Evolutionary conservation across 2,329 filamentous ascomycete genomes (phyloP).

Genomic region (Bertia moriformis): DNA sequence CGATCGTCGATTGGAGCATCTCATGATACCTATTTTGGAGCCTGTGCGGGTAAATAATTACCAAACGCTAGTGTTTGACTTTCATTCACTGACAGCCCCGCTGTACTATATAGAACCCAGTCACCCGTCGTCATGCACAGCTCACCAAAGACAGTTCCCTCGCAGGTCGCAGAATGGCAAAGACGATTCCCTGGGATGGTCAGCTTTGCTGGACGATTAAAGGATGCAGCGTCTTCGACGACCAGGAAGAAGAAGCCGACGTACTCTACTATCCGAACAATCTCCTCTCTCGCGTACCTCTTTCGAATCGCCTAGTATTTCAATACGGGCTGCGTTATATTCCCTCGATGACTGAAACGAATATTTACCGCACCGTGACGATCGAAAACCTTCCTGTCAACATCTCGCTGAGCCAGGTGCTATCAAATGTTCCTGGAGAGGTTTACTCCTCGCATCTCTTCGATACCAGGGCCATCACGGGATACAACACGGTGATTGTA

Average conservation of each 20-base stretch:
- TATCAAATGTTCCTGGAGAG: constrained; percentile 9
- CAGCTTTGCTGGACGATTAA: constrained; percentile 8
- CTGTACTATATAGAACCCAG: too few relatives aligned
- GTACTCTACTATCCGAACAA: constrained; percentile 5
- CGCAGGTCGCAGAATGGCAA: too few relatives aligned
- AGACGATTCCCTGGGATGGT: constrained; percentile 8
- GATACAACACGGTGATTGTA: constrained; percentile 13
- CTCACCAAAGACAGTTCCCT: too few relatives aligned
- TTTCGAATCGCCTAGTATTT: constrained; percentile 10
- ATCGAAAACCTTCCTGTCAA: constrained; percentile 6
- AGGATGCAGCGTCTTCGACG: constrained; percentile 8
- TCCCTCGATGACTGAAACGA: constrained; percentile 7
- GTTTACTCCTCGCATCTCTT: constrained; percentile 13
- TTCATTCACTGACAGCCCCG: too few relatives aligned
- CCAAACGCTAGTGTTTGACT: too few relatives aligned
- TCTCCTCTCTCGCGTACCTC: constrained; percentile 2
- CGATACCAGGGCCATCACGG: constrained; percentile 12
- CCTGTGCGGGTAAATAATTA: neutral
- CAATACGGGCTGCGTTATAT: constrained; percentile 16
- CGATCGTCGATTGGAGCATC: neutral
- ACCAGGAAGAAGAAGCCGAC: constrained; percentile 7
- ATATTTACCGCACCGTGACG: neutral
- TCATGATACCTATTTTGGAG: neutral
- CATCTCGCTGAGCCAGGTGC: constrained; percentile 9
- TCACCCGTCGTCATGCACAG: too few relatives aligned